Percentiles rank a stretch among this genome's conserved stretches.
Evolutionary conservation across 108 stramenopile genomes (phyloP).

Genomic region (Cyclotella sp.): DNA sequence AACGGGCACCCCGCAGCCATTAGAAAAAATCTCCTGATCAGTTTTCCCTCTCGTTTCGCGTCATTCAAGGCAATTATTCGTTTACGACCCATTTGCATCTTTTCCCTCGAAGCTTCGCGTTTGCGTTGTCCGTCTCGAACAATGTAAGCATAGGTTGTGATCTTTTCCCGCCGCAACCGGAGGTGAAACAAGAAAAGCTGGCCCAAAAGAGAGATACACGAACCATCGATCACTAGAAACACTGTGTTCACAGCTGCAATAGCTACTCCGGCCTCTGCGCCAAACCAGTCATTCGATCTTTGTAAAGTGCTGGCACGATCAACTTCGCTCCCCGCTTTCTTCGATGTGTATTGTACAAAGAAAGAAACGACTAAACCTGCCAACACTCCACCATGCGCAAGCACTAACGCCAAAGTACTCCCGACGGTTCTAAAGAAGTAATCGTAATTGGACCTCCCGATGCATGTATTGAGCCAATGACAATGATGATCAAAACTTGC

Average conservation of each 20-base stretch:
- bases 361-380: conserved; percentile 50
- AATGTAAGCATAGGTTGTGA: conserved; percentile 93
- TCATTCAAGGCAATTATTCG: conserved; percentile 42
- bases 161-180: conserved; percentile 59
- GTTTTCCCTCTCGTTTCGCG: conserved; percentile 28
- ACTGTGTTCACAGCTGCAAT: conserved; percentile 52
- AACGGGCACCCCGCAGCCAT: conserved; percentile 27
- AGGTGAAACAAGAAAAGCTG: conserved; percentile 87
- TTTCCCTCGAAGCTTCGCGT: conserved; percentile 51
- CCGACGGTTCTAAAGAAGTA: conserved; percentile 75
- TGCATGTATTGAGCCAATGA: conserved; percentile 94
- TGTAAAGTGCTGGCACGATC: conserved; percentile 20
- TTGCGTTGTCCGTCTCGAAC: conserved; percentile 62
- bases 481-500: conserved; percentile 95
- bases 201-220: conserved; percentile 53
- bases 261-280: conserved; percentile 23
- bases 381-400: conserved; percentile 28
- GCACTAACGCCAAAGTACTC: conserved; percentile 29
- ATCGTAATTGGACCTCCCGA: conserved; percentile 82
- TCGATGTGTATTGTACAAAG: conserved; percentile 39
- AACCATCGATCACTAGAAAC: conserved; percentile 58
- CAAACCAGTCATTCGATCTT: conserved; percentile 65
- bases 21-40: conserved; percentile 30
- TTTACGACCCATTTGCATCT: conserved; percentile 48
- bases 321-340: conserved; percentile 2